Evolutionary conservation across 2,329 filamentous ascomycete genomes (phyloP), one percentile per base, ranked within the genome.

Genomic region (Cordyceps tenuipes): DNA sequence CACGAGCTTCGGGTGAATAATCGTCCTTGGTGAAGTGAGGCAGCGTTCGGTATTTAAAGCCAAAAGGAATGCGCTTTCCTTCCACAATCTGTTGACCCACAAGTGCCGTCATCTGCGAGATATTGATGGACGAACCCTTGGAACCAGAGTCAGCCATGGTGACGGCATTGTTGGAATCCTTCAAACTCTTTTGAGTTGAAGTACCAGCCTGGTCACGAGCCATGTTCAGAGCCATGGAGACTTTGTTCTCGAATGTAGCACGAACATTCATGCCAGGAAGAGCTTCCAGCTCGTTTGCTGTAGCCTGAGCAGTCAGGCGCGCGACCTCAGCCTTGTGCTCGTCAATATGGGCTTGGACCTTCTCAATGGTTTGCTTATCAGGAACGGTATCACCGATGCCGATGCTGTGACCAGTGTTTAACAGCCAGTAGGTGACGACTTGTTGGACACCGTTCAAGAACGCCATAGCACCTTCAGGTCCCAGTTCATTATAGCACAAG

Each of bases 1-100:
- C 94, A 77, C 94, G 88, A 50, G 94, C 93, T 72, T 97, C 92
- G 12, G 94, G 91, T 21, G 93, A 97, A 74, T 97, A 99, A 73
- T 99, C 95, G 68, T 99, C 95, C 79, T 99, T 99, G 65, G 94
- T 96, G 75, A 99, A 99, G 75, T 99, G 94, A 3, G 94, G 94
- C 62, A 99, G 78, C 0, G 94, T 96, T 57, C 94, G 87, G 73
- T 99, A 97, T 73, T 97, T 97, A 85, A 99, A 99, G 23, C 95
- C 94, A 70, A 97, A 99, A 1, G 94, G 94, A 78, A 99, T 96
- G 79, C 94, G 94, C 77, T 96, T 96, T 69, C 94, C 95, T 77
- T 99, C 94, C 9, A 99, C 91, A 65, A 95, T 96, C 73, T 99
- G 95, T 73, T 99, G 94, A 65, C 95, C 94, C 62, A 99, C 95